phyloP scores from a whole-genome alignment of 2,329 filamentous ascomycete genomes.

The Atkinsonella texensis region DNA sequence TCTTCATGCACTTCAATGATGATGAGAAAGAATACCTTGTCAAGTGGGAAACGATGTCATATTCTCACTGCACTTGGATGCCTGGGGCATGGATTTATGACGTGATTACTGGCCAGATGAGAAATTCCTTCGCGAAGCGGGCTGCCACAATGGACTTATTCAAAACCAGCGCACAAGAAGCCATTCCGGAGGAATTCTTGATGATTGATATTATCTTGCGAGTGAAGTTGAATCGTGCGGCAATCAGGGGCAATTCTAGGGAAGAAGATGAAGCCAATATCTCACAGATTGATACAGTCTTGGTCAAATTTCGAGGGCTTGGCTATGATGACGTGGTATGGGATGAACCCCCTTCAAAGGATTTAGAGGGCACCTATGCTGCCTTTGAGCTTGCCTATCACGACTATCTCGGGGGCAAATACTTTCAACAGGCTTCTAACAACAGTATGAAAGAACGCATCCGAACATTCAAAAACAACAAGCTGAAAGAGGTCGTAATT shows the following conservation, averaged over 20 bases:
- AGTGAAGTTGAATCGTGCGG: slow-evolving; percentile 42
- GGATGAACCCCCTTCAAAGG: slow-evolving; percentile 64
- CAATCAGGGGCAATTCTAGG: slow-evolving; percentile 44
- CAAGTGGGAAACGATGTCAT: slow-evolving; percentile 74
- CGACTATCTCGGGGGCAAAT: slow-evolving; percentile 71
- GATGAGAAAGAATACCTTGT: slow-evolving; percentile 85
- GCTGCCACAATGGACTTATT: slow-evolving; percentile 44
- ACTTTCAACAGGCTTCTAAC: slow-evolving; percentile 47
- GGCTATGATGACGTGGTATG: slow-evolving; percentile 85
- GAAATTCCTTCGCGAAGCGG: slow-evolving; percentile 64
- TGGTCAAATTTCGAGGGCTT: slow-evolving; percentile 87
- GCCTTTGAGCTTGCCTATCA: slow-evolving; percentile 76
- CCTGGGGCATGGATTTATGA: slow-evolving; percentile 83
- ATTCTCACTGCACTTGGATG: slow-evolving; percentile 77
- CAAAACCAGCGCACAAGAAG: slow-evolving; percentile 61
- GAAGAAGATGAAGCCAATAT: slow-evolving; percentile 61
- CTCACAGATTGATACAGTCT: slow-evolving; percentile 57
- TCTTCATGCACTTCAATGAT: slow-evolving; percentile 33
- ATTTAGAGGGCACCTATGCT: slow-evolving; percentile 54
- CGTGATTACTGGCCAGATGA: slow-evolving; percentile 48
- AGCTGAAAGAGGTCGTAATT: slow-evolving; percentile 56
- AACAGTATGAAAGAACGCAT: slow-evolving; percentile 55
- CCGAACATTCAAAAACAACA: slow-evolving; percentile 48
- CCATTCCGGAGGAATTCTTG: slow-evolving; percentile 77
- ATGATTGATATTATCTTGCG: slow-evolving; percentile 82